Conservation (phyloP, 139 green algal species). For the Volvox africanus region DNA sequence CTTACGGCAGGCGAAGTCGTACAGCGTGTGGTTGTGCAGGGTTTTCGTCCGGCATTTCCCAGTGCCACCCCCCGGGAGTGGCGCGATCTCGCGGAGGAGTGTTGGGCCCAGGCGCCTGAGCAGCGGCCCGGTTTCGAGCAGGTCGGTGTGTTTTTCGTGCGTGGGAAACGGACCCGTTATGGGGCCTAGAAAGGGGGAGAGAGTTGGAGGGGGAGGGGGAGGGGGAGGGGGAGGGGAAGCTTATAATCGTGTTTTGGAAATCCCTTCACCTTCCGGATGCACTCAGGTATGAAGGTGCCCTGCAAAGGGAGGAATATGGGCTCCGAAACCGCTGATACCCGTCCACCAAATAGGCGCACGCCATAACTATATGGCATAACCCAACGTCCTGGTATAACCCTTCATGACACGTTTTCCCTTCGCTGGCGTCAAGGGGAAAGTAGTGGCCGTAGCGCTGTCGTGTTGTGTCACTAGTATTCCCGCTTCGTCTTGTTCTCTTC, state of each 20-base stretch:
- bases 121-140: conserved; percentile 16
- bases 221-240: not conserved
- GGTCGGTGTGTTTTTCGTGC: not conserved
- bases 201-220: not conserved
- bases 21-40: conserved; percentile 25
- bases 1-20: conserved; percentile 50
- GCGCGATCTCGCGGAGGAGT: conserved; percentile 21
- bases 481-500: not conserved
- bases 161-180: not conserved
- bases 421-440: too few species aligned
- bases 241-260: too few species aligned
- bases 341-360: too few species aligned
- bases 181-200: not conserved
- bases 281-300: too few species aligned
- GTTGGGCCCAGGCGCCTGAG: conserved; percentile 34
- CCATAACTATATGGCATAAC: too few species aligned
- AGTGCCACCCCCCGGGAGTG: conserved; percentile 8
- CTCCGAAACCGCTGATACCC: too few species aligned
- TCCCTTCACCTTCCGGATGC: too few species aligned
- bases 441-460: too few species aligned
- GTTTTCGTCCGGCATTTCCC: conserved; percentile 26
- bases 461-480: too few species aligned
- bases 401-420: too few species aligned
- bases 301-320: too few species aligned
- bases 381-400: too few species aligned